These are phyloP conservation scores for Russula compacta DNA, from an alignment of 768 basidiomycete genomes.

Conservation along the genomic window DNA sequence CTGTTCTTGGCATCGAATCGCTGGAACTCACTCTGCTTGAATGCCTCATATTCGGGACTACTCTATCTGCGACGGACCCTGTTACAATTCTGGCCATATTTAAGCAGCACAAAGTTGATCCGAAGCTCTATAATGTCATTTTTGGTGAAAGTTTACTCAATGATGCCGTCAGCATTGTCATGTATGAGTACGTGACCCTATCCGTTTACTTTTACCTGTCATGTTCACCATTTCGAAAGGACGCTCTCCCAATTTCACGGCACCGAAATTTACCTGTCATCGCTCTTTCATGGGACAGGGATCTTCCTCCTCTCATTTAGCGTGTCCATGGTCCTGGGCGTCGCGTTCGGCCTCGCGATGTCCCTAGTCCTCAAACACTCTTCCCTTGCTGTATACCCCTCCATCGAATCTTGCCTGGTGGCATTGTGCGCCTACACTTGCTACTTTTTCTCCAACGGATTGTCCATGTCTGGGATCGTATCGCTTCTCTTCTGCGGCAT, in stretches of 20 bases:
- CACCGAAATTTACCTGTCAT: constrained; percentile 73
- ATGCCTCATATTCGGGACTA: constrained; percentile 93
- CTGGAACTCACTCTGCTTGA: constrained; percentile 81
- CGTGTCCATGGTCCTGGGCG: constrained; percentile 90
- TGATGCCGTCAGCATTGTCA: constrained; percentile 98
- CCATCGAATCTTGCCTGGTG: constrained; percentile 94
- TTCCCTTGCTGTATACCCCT: constrained; percentile 75
- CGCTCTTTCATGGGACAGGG: constrained; percentile 93
- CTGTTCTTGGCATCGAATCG: constrained; percentile 85
- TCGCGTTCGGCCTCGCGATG: constrained; percentile 82
- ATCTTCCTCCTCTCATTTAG: constrained; percentile 95
- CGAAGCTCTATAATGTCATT: constrained; percentile 93
- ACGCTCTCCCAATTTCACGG: constrained; percentile 91
- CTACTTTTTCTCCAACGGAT: constrained; percentile 98
- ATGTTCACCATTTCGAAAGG: constrained; percentile 33
- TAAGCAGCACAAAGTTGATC: constrained; percentile 97
- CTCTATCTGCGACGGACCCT: constrained; percentile 94
- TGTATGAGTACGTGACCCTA: constrained; percentile 84
- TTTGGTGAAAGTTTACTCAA: constrained; percentile 96
- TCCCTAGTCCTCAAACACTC: constrained; percentile 94
- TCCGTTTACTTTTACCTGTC: not conserved
- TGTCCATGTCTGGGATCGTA: constrained; percentile 93
- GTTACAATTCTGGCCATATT: constrained; percentile 98
- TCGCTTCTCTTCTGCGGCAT: constrained; percentile 98
- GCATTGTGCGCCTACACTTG: constrained; percentile 91